phyloP scores from a whole-genome alignment of 1,284 basidiomycete genomes.

The Rhodotorula sp. region DNA sequence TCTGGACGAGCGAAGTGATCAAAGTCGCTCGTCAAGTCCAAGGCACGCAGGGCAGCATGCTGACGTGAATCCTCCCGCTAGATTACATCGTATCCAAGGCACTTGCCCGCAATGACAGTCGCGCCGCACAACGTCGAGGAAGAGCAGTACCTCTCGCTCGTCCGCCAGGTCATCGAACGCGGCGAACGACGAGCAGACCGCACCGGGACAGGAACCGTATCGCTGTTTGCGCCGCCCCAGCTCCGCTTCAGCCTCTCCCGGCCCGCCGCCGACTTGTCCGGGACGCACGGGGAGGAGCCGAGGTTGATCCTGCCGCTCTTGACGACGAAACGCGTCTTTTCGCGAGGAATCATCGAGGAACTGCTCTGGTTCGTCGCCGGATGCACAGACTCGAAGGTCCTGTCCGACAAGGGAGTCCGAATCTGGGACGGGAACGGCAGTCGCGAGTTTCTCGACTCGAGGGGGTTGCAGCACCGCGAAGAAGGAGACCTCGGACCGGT shows the following conservation, averaged over 20 bases:
- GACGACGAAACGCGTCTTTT: slow-evolving; percentile 93
- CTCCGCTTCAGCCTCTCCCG: slow-evolving; percentile 79
- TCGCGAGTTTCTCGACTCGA: slow-evolving; percentile 76
- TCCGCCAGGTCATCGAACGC: slow-evolving; percentile 66
- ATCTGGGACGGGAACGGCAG: slow-evolving; percentile 99
- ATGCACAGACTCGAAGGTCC: slow-evolving; percentile 72
- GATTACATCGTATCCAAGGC: too few relatives aligned
- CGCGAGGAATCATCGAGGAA: slow-evolving; percentile 88
- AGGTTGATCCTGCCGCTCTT: slow-evolving; percentile 68
- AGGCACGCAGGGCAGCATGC: too few relatives aligned
- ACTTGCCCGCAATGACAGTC: background rate
- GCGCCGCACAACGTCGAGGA: slow-evolving; percentile 59
- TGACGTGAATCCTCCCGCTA: too few relatives aligned
- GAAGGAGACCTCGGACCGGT: slow-evolving; percentile 95
- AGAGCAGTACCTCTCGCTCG: slow-evolving; percentile 78
- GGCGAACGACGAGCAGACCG: slow-evolving; percentile 80
- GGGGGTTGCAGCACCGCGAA: slow-evolving; percentile 76
- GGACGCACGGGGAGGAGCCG: background rate
- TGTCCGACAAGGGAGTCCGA: slow-evolving; percentile 81
- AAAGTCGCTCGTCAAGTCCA: too few relatives aligned
- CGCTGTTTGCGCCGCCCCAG: slow-evolving; percentile 82
- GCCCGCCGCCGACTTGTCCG: background rate
- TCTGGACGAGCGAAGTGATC: too few relatives aligned
- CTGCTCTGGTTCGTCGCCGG: slow-evolving; percentile 93
- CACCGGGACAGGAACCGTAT: slow-evolving; percentile 86